Percentiles rank a stretch among this genome's conserved stretches.
These are phyloP conservation scores for Candida neerlandica DNA, from an alignment of 1,139 yeast genomes.

Conservation along the genomic window DNA sequence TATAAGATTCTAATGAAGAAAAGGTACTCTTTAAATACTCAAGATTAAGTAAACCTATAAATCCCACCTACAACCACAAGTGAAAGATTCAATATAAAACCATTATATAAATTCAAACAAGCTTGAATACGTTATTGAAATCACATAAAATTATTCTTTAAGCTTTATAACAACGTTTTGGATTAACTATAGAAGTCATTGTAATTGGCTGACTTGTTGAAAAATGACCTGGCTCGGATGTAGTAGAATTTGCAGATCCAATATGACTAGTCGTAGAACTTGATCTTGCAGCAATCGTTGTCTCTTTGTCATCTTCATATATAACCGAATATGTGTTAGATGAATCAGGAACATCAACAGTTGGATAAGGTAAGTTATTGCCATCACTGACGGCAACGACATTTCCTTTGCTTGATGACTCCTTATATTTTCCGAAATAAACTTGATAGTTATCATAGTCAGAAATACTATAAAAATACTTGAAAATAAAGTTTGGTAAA, in stretches of 20 bases:
- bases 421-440: slow-evolving; percentile 20
- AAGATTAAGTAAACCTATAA: no score
- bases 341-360: slow-evolving; percentile 19
- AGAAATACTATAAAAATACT: slow-evolving; percentile 22
- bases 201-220: background rate
- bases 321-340: slow-evolving; percentile 19
- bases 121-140: no score
- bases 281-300: slow-evolving; percentile 9
- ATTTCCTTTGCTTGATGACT: slow-evolving; percentile 1
- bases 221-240: background rate
- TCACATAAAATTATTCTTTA: no score
- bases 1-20: no score
- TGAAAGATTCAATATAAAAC: no score
- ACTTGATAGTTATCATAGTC: slow-evolving; percentile 23
- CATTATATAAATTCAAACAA: no score
- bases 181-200: no score
- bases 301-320: slow-evolving; percentile 19
- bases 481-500: slow-evolving; percentile 23
- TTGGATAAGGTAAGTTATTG: slow-evolving; percentile 19
- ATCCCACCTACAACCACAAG: no score
- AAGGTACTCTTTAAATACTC: no score
- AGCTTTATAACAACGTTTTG: no score
- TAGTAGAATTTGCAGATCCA: background rate
- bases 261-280: background rate
- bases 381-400: slow-evolving; percentile 9